Conservation (phyloP, 768 basidiomycete genomes). For the Suillus decipiens region DNA sequence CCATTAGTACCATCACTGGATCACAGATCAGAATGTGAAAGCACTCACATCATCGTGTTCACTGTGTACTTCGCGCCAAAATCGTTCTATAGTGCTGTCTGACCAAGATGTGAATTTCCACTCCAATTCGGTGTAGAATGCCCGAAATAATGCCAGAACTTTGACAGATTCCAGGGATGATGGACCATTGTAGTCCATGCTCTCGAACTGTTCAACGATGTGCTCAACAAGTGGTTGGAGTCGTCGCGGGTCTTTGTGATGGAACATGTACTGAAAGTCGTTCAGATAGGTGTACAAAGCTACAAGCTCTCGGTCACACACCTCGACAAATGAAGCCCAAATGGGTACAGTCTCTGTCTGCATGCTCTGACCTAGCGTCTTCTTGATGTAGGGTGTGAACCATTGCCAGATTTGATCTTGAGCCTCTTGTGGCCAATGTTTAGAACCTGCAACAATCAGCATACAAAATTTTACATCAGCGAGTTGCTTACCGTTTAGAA, state of each 20-base stretch:
- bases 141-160: slow-evolving; percentile 64
- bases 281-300: slow-evolving; percentile 7
- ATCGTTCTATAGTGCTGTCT: slow-evolving; percentile 62
- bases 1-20: slow-evolving; percentile 5
- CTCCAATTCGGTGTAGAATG: slow-evolving; percentile 71
- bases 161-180: slow-evolving; percentile 82
- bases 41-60: slow-evolving; percentile 76
- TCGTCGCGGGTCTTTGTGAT: slow-evolving; percentile 80
- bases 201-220: slow-evolving; percentile 60
- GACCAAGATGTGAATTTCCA: slow-evolving; percentile 85
- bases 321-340: slow-evolving; percentile 81
- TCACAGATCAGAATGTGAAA: slow-evolving; percentile 8
- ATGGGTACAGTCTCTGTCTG: slow-evolving; percentile 80
- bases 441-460: slow-evolving; percentile 55
- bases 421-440: slow-evolving; percentile 81
- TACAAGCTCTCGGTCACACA: slow-evolving; percentile 29
- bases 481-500: slow-evolving; percentile 53
- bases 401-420: slow-evolving; percentile 77
- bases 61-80: slow-evolving; percentile 70
- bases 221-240: slow-evolving; percentile 79
- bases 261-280: slow-evolving; percentile 65
- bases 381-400: slow-evolving; percentile 67
- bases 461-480: neutral
- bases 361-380: slow-evolving; percentile 68
- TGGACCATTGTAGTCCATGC: slow-evolving; percentile 77